Base-by-base conservation (phyloP, 129 eudicot genomes). In the Arctium minus region DNA sequence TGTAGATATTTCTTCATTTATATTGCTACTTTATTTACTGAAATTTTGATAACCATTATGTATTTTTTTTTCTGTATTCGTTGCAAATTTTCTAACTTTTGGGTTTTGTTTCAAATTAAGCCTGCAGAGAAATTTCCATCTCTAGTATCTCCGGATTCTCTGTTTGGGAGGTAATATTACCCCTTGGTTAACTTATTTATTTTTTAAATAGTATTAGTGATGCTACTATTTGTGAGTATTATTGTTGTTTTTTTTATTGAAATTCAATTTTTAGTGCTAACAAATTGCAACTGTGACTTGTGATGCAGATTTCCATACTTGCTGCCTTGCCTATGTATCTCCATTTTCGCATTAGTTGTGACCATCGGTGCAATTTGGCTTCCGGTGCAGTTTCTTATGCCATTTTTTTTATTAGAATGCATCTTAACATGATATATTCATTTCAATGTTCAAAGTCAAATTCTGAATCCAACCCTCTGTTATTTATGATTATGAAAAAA, bases 71-170 rank as follows among this genome's bases (percentile, higher is more conserved):
- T 12, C 10, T 39, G 9, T 72, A 48, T 44, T 60, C 9, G 2
- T 60, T 60, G 22, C 30, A 40, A 64, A 78, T 29, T 32, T 77
- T 80, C 4, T 27, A 76, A 62, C 1, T 22, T 8, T 71, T 75
- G 60, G 15, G 69, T 46, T 29, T 79, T 60, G 36, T 69, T 79
- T 38, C 15, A 46, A 36, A 11, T 13, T 71, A 73, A 96, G 98
- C 99, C 99, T 82, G 99, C 98, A 85, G 99, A 93, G 77, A 96
- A 93, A 77, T 96, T 82, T 82, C 95, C 99, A 48, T 78, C 80
- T 72, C 74, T 96, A 77, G 88, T 96, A 79, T 86, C 98, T 39
- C 13, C 86, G 4, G 90, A 89, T 46, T 96, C 99, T 85, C 15
- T 96, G 27, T 91, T 93, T 46, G 96, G 93, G 76, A 96, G 97